A percentile compares a stretch with the other conserved stretches of the same genome.
Conservation (phyloP, 1,284 basidiomycete species). For the Xanthoconium separans region DNA sequence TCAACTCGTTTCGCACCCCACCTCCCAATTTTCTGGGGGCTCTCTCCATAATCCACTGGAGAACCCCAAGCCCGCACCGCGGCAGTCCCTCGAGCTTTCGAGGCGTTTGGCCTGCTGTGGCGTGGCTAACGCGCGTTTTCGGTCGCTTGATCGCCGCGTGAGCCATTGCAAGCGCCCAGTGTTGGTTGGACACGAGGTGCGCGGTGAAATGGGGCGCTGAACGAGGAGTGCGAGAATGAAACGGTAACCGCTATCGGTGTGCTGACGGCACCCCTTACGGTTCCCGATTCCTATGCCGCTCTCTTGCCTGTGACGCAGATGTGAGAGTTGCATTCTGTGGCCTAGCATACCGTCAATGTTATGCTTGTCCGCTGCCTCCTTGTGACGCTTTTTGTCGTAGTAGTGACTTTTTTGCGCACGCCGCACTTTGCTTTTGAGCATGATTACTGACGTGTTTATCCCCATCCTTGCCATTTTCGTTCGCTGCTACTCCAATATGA, state of each 20-base stretch:
- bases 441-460: conserved; percentile 58
- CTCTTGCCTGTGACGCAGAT: conserved; percentile 63
- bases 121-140: conserved; percentile 74
- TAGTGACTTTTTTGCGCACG: conserved; percentile 27
- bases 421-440: conserved; percentile 38
- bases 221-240: conserved; percentile 80
- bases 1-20: conserved; percentile 89
- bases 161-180: conserved; percentile 62
- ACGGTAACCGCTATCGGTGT: conserved; percentile 29
- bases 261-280: conserved; percentile 39
- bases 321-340: conserved; percentile 41
- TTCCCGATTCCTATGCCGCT: conserved; percentile 35
- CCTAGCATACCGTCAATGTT: conserved; percentile 56
- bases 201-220: conserved; percentile 94
- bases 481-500: conserved; percentile 24
- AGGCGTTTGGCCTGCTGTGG: conserved; percentile 75
- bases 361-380: conserved; percentile 54
- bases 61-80: conserved; percentile 87
- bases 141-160: conserved; percentile 87
- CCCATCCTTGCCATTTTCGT: conserved; percentile 37
- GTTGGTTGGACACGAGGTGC: conserved; percentile 78
- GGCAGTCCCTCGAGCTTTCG: conserved; percentile 68
- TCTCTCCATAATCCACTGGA: conserved; percentile 79
- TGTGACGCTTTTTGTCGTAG: conserved; percentile 39
- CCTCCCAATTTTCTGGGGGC: conserved; percentile 92